Evolutionary conservation across 768 basidiomycete genomes (phyloP).

Genomic region (Naematelia aurantialba): DNA sequence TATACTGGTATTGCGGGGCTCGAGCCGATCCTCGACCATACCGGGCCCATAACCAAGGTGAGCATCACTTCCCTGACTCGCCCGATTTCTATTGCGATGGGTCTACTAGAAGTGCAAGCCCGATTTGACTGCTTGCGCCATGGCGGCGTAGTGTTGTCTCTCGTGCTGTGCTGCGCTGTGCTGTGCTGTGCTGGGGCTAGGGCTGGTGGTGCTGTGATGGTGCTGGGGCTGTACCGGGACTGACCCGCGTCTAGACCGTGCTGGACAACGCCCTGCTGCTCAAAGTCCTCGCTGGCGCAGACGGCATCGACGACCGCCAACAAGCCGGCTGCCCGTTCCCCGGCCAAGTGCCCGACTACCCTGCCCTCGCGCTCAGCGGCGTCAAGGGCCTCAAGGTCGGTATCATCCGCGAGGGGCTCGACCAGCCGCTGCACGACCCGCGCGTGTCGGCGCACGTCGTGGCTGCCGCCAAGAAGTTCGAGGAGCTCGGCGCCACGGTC

Average conservation of each 20-base stretch:
- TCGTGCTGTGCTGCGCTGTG: no score
- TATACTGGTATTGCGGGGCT: constrained; percentile 53
- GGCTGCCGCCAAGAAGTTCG: constrained; percentile 50
- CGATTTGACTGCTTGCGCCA: background rate
- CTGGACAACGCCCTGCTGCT: constrained; percentile 54
- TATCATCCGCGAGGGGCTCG: constrained; percentile 53
- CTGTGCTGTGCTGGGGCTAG: no score
- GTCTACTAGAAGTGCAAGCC: constrained; percentile 1
- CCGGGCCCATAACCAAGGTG: constrained; percentile 50
- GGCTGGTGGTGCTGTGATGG: no score
- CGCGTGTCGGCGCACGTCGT: constrained; percentile 51
- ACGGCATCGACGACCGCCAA: constrained; percentile 55
- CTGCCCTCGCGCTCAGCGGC: constrained; percentile 23
- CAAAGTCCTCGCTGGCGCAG: constrained; percentile 54
- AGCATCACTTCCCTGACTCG: constrained; percentile 9
- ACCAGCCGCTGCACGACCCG: constrained; percentile 50
- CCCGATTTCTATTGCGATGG: background rate
- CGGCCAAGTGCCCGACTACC: constrained; percentile 50
- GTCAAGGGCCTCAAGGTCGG: constrained; percentile 53
- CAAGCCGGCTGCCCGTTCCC: constrained; percentile 50
- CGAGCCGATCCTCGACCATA: constrained; percentile 23
- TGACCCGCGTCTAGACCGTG: constrained; percentile 41
- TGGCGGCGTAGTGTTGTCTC: background rate
- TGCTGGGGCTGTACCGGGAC: background rate
- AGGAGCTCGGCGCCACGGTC: constrained; percentile 53